Conservation (phyloP, 1,139 yeast species). For the Martiniozyma asiatica region DNA sequence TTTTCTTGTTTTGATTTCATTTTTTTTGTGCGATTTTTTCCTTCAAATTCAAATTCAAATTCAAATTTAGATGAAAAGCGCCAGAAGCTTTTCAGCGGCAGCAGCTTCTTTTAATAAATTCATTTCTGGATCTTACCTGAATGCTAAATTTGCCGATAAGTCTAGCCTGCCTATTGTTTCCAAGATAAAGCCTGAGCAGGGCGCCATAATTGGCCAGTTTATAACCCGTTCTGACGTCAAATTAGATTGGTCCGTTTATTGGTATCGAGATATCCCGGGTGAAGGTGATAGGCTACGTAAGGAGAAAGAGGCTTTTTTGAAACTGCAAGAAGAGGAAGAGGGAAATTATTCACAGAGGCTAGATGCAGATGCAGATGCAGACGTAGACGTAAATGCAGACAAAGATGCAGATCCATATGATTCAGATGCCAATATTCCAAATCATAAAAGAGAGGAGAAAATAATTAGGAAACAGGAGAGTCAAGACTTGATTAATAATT, state of each 20-base stretch:
- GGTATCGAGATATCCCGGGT: conserved; percentile 46
- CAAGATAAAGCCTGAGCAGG: conserved; percentile 7
- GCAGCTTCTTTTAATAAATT: too few relatives aligned
- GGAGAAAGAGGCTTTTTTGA: conserved; percentile 14
- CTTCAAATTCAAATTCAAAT: too few relatives aligned
- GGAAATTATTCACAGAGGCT: too few relatives aligned
- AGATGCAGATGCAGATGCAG: conserved; percentile 12
- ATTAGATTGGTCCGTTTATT: conserved; percentile 50
- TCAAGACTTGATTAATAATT: conserved; percentile 13
- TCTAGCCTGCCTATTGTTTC: conserved; percentile 2
- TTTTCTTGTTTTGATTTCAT: too few relatives aligned
- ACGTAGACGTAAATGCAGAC: neutral
- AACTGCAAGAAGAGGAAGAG: conserved; percentile 9
- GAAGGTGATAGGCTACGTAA: conserved; percentile 28
- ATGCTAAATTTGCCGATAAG: conserved; percentile 15
- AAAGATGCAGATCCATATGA: neutral
- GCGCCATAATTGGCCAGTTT: conserved; percentile 22
- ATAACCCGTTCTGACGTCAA: conserved; percentile 33
- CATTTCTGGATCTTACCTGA: conserved; percentile 10
- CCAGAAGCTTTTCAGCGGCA: too few relatives aligned
- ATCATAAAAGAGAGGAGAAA: conserved; percentile 7
- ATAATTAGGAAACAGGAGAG: conserved; percentile 7
- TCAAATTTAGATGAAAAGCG: too few relatives aligned
- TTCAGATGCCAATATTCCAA: conserved; percentile 6
- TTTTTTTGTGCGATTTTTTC: too few relatives aligned